Evolutionary conservation across 345 rosid species (phyloP).

Genomic region (Bruguiera gymnorhiza): DNA sequence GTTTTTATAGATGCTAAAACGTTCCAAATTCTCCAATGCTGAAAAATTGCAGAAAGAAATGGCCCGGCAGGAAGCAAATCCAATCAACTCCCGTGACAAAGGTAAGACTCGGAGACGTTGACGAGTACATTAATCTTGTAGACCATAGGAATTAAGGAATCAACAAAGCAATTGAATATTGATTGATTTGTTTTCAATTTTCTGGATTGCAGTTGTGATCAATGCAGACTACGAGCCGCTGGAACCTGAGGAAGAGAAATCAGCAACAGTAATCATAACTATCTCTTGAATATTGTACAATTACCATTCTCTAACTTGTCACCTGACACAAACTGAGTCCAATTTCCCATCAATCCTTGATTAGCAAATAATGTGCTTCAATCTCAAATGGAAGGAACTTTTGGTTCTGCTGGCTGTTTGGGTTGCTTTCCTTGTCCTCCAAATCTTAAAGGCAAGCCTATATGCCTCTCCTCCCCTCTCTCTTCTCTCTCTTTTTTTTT

Average conservation of each 20-base stretch:
- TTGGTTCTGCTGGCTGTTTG: conserved; percentile 50
- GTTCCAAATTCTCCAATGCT: not conserved
- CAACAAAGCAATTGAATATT: not conserved
- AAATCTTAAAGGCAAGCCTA: conserved; percentile 35
- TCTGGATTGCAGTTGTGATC: conserved; percentile 52
- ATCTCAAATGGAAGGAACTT: conserved; percentile 68
- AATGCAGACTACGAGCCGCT: conserved; percentile 72
- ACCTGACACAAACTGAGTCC: not conserved
- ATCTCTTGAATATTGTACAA: not conserved
- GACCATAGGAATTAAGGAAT: too few relatives aligned
- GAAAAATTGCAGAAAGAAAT: conserved; percentile 61
- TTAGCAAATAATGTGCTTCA: conserved; percentile 65
- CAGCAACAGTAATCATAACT: conserved; percentile 45
- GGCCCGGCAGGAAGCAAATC: conserved; percentile 35
- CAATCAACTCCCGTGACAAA: conserved; percentile 67
- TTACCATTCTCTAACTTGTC: not conserved
- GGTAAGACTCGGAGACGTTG: conserved; percentile 40
- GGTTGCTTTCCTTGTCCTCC: conserved; percentile 67
- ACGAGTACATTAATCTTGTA: not conserved
- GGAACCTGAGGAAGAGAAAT: conserved; percentile 62
- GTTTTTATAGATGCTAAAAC: not conserved
- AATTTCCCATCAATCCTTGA: not conserved
- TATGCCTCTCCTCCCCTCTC: not conserved
- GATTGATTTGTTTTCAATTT: not conserved
- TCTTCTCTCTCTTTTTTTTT: not conserved